Percentiles rank a stretch among this genome's conserved stretches.
These are phyloP conservation scores for Suillus clintonianus DNA, from an alignment of 768 basidiomycete species.

Conservation along the genomic window DNA sequence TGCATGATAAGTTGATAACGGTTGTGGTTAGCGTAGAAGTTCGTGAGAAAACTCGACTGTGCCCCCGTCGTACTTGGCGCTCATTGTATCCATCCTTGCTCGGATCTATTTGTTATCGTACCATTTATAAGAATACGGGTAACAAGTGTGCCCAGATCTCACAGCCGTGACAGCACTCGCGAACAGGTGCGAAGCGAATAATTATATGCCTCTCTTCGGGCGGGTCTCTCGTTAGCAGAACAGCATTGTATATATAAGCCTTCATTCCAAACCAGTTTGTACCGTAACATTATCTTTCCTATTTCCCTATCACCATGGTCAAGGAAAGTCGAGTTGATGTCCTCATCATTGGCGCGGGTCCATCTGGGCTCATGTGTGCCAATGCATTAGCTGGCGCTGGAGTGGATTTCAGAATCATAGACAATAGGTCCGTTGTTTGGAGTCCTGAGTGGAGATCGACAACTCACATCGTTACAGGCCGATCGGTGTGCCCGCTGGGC, in stretches of 20 bases:
- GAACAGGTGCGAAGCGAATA: background rate
- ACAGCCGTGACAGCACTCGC: background rate
- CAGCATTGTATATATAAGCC: background rate
- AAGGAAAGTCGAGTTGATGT: conserved; percentile 43
- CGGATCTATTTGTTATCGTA: background rate
- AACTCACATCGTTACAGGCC: conserved; percentile 32
- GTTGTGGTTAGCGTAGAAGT: too few species aligned
- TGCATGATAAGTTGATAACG: too few species aligned
- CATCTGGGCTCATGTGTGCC: conserved; percentile 67
- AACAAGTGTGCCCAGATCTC: background rate
- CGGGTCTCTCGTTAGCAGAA: background rate
- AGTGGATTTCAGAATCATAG: conserved; percentile 47
- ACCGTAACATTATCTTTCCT: background rate
- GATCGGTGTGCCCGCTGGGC: conserved; percentile 43
- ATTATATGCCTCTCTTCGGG: background rate
- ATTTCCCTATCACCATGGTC: conserved; percentile 16
- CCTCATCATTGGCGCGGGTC: conserved; percentile 51
- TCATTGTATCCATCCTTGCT: background rate
- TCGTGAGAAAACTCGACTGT: too few species aligned
- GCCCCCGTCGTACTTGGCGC: too few species aligned
- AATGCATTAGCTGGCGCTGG: conserved; percentile 51
- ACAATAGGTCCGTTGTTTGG: conserved; percentile 38
- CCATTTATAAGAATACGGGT: background rate
- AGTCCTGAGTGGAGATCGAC: background rate
- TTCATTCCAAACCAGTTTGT: background rate